Evolutionary conservation across 2,329 filamentous ascomycete species (phyloP).

Genomic region (Clarireedia homoeocarpa): DNA sequence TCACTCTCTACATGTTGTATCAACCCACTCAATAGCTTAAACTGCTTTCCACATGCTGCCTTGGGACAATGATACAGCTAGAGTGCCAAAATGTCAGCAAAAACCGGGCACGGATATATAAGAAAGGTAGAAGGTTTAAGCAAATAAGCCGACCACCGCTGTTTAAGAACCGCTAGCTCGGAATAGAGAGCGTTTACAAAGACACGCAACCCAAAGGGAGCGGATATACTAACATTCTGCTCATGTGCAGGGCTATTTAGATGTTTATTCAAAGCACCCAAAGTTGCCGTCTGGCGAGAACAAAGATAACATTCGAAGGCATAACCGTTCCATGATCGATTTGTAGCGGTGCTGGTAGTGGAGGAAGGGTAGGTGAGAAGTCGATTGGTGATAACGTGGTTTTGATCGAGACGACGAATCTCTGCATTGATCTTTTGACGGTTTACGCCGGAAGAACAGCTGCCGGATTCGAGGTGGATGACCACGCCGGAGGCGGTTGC

Average conservation of each 20-base stretch:
- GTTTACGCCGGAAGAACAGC: conserved; percentile 36
- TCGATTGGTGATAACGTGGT: conserved; percentile 43
- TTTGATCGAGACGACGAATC: conserved; percentile 39
- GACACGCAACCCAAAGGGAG: too few relatives aligned
- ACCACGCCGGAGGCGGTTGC: conserved; percentile 47
- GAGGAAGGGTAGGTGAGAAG: conserved; percentile 39
- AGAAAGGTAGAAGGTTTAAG: too few relatives aligned
- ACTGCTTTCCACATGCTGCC: conserved; percentile 13
- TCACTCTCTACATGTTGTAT: conserved; percentile 24
- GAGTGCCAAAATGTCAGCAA: too few relatives aligned
- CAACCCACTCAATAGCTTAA: conserved; percentile 20
- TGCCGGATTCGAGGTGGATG: conserved; percentile 52
- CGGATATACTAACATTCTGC: conserved; percentile 16
- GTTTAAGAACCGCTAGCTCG: too few relatives aligned
- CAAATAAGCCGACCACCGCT: too few relatives aligned
- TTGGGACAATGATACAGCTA: conserved; percentile 23
- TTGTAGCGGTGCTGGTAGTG: conserved; percentile 30
- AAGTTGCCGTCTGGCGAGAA: conserved; percentile 33
- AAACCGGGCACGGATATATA: too few relatives aligned
- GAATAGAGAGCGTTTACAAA: too few relatives aligned
- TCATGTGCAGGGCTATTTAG: conserved; percentile 38
- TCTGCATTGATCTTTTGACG: conserved; percentile 40
- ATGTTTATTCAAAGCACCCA: conserved; percentile 40
- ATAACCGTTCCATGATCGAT: conserved; percentile 37
- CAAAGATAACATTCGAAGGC: conserved; percentile 49